Evolutionary conservation across 352 stramenopile genomes (phyloP), one percentile per base, ranked within the genome.

Genomic region (Phytophthora idaei): DNA sequence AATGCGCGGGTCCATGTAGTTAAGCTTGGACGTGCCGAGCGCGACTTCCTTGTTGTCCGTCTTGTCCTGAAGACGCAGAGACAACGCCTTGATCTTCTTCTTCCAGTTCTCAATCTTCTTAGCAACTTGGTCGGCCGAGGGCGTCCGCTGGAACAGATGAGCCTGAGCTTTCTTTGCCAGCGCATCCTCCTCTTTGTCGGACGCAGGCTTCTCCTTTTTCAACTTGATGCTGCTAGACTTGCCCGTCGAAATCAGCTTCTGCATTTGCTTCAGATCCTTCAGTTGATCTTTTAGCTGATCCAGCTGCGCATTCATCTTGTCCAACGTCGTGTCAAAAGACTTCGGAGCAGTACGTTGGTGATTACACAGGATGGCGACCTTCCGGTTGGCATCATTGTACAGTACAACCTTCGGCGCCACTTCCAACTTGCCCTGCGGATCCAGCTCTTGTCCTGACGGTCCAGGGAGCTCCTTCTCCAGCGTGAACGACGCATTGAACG

Each of bases 311-410:
- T 89, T 90, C 69, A 99, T 96, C 67, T 97, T 98, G 71, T 98
- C 97, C 5, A 99, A 71, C 32, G 89, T 92, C 3, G 80, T 93
- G 70, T 99, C 95, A 66, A 98, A 98, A 29, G 91, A 97, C 75
- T 99, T 99, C 59, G 97, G 98, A 17, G 99, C 97, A 31, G 98
- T 99, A 47, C 94, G 89, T 75, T 99, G 98, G 82, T 99, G 98
- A 84, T 99, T 99, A 90, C 98, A 99, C 47, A 99, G 77, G 71
- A 99, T 99, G 17, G 98, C 98, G 15, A 99, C 98, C 87, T 99
- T 97, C n/a, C 98, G 91, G 84, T 99, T 99, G n/a, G 98, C 98
- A 72, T 99, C 97, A 65, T 99, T 99, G 89, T 99, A 99, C 68
- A 97, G 84, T 3, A 99, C 90, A 45, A 99, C 92, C 83, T 99